These are phyloP conservation scores for Pulveroboletus sp. DNA, from an alignment of 768 basidiomycete genomes.

Conservation along the genomic window DNA sequence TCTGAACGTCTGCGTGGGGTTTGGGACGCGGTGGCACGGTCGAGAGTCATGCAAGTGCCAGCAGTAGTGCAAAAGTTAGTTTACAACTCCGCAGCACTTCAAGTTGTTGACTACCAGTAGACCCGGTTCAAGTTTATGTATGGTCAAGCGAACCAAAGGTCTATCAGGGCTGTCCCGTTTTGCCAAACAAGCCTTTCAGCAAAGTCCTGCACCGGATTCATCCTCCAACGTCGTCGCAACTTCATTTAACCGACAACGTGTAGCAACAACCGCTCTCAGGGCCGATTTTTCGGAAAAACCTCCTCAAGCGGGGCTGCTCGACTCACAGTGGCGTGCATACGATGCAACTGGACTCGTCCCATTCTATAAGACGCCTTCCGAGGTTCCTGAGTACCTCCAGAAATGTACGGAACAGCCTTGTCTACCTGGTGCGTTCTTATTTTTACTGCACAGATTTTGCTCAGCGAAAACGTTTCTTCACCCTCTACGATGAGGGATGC, in stretches of 20 bases:
- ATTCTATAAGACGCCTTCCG: constrained; percentile 55
- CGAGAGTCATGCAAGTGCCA: background rate
- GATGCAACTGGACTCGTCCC: constrained; percentile 76
- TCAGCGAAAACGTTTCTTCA: constrained; percentile 82
- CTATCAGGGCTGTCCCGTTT: constrained; percentile 46
- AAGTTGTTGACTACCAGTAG: too few relatives aligned
- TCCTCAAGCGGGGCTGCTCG: constrained; percentile 23
- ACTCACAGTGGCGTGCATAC: constrained; percentile 40
- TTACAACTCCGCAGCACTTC: constrained; percentile 12
- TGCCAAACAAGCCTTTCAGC: constrained; percentile 37
- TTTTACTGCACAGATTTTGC: constrained; percentile 64
- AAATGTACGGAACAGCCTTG: constrained; percentile 60
- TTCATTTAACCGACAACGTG: background rate
- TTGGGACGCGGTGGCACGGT: too few relatives aligned
- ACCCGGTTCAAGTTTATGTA: too few relatives aligned
- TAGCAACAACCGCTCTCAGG: background rate
- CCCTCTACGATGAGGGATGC: constrained; percentile 76
- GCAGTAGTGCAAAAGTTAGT: too few relatives aligned
- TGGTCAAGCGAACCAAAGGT: constrained; percentile 41
- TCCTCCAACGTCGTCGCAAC: constrained; percentile 3
- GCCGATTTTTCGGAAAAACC: constrained; percentile 10
- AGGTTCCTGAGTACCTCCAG: constrained; percentile 75
- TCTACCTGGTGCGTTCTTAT: constrained; percentile 1
- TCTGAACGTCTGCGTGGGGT: too few relatives aligned
- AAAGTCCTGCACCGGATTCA: constrained; percentile 1